Percentiles rank a stretch among this genome's conserved stretches.
Conservation (phyloP, 2,329 filamentous ascomycete genomes). For the Delphinella strobiligena region DNA sequence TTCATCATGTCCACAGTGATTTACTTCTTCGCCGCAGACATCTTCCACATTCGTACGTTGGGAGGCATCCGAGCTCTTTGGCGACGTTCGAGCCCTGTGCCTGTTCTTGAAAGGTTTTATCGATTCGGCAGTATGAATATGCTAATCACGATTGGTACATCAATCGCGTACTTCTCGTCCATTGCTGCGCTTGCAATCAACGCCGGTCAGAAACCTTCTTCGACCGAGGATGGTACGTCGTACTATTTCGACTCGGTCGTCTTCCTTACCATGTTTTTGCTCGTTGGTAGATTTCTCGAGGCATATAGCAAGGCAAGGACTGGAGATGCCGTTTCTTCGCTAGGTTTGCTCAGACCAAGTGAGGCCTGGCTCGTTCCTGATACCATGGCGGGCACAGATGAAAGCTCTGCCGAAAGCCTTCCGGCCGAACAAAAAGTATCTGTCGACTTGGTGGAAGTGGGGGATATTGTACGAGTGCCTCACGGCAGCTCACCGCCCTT, state of each 20-base stretch:
- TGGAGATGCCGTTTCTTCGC: constrained; percentile 69
- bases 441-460: constrained; percentile 52
- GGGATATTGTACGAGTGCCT: constrained; percentile 52
- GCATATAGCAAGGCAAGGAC: constrained; percentile 86
- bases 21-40: constrained; percentile 75
- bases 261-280: constrained; percentile 79
- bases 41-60: constrained; percentile 68
- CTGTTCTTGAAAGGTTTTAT: constrained; percentile 65
- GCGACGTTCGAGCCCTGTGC: constrained; percentile 61
- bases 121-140: constrained; percentile 97
- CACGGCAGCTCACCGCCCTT: constrained; percentile 76
- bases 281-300: constrained; percentile 63
- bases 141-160: constrained; percentile 78
- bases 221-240: constrained; percentile 15
- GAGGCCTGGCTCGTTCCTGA: constrained; percentile 56
- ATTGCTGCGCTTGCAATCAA: constrained; percentile 60
- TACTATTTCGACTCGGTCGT: constrained; percentile 86
- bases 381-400: constrained; percentile 22
- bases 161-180: constrained; percentile 76
- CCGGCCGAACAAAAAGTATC: constrained; percentile 34
- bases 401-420: neutral
- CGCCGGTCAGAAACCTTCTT: constrained; percentile 19
- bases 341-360: constrained; percentile 65
- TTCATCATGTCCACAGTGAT: constrained; percentile 75
- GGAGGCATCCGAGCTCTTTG: constrained; percentile 71